These are phyloP conservation scores for Cutaneotrichosporon daszewskae DNA, from an alignment of 1,284 basidiomycete species.

Conservation along the genomic window DNA sequence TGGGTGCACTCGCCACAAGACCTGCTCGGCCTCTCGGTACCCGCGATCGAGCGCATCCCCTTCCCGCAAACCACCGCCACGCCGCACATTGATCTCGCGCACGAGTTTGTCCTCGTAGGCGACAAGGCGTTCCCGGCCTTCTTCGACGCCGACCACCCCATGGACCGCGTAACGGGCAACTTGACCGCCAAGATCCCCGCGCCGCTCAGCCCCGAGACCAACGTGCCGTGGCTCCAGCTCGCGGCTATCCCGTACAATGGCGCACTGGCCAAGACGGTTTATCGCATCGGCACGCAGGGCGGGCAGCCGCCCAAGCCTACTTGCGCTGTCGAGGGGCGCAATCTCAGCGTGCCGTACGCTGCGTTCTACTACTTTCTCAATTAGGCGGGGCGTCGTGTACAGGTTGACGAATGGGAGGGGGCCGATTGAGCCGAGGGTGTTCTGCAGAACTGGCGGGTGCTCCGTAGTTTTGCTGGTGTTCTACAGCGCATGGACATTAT, in stretches of 20 bases:
- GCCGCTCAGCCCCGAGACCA: conserved; percentile 43
- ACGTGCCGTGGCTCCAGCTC: conserved; percentile 59
- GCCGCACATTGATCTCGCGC: conserved; percentile 20
- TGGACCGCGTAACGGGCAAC: conserved; percentile 35
- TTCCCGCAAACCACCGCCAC: neutral
- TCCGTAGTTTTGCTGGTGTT: too few relatives aligned
- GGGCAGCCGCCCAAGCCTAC: conserved; percentile 59
- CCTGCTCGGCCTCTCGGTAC: conserved; percentile 16
- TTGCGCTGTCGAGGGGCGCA: conserved; percentile 49
- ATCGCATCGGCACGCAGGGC: conserved; percentile 56
- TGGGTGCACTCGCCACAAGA: conserved; percentile 28
- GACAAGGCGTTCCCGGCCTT: conserved; percentile 26
- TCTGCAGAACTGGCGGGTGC: too few relatives aligned
- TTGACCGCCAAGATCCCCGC: conserved; percentile 38
- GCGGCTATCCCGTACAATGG: conserved; percentile 48
- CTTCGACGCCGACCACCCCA: conserved; percentile 18
- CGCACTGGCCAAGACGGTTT: conserved; percentile 56
- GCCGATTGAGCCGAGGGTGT: too few relatives aligned
- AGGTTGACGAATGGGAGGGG: too few relatives aligned
- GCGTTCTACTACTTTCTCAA: conserved; percentile 52
- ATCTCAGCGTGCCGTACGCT: conserved; percentile 53
- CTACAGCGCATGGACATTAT: too few relatives aligned
- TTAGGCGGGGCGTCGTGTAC: too few relatives aligned
- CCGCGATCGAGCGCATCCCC: conserved; percentile 11
- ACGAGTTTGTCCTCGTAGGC: conserved; percentile 50